Evolutionary conservation across 108 stramenopile species (phyloP).

Genomic region (Nitzschia inconspicua): DNA sequence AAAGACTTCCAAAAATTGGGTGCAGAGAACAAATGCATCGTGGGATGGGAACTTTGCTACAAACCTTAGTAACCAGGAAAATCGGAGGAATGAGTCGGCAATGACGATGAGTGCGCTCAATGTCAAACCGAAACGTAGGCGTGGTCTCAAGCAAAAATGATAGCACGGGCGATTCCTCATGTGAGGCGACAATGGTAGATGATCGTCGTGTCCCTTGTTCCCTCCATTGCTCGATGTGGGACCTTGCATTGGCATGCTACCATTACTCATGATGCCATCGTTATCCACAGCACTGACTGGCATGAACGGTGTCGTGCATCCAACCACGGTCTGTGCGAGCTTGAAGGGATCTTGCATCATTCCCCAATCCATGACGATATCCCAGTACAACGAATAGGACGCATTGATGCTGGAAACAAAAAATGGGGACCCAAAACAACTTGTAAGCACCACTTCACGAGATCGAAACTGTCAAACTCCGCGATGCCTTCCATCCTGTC

Average conservation of each 20-base stretch:
- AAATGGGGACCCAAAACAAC: too few relatives aligned
- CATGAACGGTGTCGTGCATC: slow-evolving; percentile 9
- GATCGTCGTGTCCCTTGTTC: slow-evolving; percentile 11
- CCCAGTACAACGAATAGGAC: slow-evolving; percentile 73
- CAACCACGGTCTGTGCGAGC: slow-evolving; percentile 34
- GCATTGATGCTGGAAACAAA: slow-evolving; percentile 49
- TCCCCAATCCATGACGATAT: slow-evolving; percentile 88
- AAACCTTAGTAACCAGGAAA: slow-evolving; percentile 69
- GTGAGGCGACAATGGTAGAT: not conserved
- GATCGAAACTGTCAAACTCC: not conserved
- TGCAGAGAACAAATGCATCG: slow-evolving; percentile 73
- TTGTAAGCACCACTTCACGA: too few relatives aligned
- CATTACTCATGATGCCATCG: too few relatives aligned
- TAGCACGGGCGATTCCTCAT: not conserved
- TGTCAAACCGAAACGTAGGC: slow-evolving; percentile 65
- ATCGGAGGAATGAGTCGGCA: slow-evolving; percentile 64
- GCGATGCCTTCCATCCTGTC: too few relatives aligned
- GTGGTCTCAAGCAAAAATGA: slow-evolving; percentile 58
- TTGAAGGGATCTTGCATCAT: slow-evolving; percentile 73
- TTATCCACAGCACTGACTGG: too few relatives aligned
- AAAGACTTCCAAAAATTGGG: slow-evolving; percentile 51
- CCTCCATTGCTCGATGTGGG: not conserved
- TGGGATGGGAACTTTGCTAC: slow-evolving; percentile 50
- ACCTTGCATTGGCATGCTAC: too few relatives aligned
- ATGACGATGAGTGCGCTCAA: slow-evolving; percentile 57